Base-by-base conservation (phyloP, 2,329 filamentous ascomycete species). In the Beauveria sp. region DNA sequence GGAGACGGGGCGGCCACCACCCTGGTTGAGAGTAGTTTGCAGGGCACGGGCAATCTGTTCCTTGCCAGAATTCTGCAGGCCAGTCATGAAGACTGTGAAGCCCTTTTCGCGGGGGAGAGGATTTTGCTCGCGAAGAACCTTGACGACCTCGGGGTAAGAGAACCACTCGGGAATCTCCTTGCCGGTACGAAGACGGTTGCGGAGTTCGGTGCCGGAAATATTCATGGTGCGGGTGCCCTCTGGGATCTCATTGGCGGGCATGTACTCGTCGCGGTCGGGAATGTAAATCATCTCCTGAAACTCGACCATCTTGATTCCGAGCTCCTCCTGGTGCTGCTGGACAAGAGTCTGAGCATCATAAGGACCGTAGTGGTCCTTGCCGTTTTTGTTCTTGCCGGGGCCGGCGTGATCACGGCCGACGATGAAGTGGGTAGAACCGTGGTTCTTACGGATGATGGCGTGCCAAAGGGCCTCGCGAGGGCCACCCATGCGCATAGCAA, bases 201-300 rank as follows among this genome's bases (percentile, higher is more conserved):
- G 93, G 71, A 99, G 90, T 81, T 99, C 95, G 64, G 89, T 92
- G 64, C 88, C 88, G 43, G 88, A 92, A 75, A 93, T 93, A 80
- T 93, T 91, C 67, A 91, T 84, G 58, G 93, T 98, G 76, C 91
- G 90, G 71, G 89, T 83, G 67, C 91, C 92, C 71, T 86, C 80
- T 69, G 88, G 81, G 65, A 99, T 93, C 80, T 97, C 85, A 78
- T 99, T 91, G 76, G 92, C 86, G 62, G 95, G 95, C 70, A 86
- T 86, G 83, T 99, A 99, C 83, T 98, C 95, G 76, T 99, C 95
- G 73, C 86, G 88, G 78, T 98, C 95, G 68, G 95, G 95, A 63
- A 98, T 88, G 80, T 98, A 99, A 66, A 96, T 98, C 88, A 99
- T 96, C 86, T 96, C 92, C 82, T 98, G 93, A 88, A 99, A 99